A percentile compares a stretch with the other conserved stretches of the same genome.
These are phyloP conservation scores for Penicillium flavigenum DNA, from an alignment of 495 filamentous ascomycete species.

Conservation along the genomic window DNA sequence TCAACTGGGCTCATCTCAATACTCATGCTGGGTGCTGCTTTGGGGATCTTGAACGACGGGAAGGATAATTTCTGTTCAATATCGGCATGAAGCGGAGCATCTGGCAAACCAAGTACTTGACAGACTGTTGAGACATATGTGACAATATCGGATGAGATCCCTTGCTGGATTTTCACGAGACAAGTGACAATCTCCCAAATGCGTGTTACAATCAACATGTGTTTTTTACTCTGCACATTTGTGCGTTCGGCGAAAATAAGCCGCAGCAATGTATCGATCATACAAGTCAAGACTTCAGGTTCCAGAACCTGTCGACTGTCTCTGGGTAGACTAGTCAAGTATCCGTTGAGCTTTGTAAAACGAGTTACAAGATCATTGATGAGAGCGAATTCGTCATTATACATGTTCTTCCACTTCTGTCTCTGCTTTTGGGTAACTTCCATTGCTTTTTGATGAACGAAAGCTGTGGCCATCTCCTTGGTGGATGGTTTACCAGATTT, in stretches of 20 bases:
- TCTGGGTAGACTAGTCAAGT: constrained; percentile 26
- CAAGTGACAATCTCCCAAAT: constrained; percentile 22
- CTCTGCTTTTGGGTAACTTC: neutral
- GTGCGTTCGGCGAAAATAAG: constrained; percentile 13
- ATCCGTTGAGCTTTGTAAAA: neutral
- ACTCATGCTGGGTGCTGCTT: constrained; percentile 13
- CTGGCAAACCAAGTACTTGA: constrained; percentile 25
- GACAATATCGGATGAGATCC: constrained; percentile 27
- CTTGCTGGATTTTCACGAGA: constrained; percentile 21
- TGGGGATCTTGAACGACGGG: constrained; percentile 24
- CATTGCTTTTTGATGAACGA: constrained; percentile 3
- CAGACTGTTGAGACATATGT: constrained; percentile 28
- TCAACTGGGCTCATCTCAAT: constrained; percentile 36
- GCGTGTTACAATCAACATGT: constrained; percentile 5
- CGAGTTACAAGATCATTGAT: constrained; percentile 1
- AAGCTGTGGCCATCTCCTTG: constrained; percentile 2
- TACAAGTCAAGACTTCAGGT: constrained; percentile 47
- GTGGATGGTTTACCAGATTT: neutral
- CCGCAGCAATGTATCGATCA: constrained; percentile 42
- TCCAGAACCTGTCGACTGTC: constrained; percentile 15
- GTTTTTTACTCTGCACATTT: neutral
- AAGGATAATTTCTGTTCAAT: constrained; percentile 34
- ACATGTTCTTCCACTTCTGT: constrained; percentile 3
- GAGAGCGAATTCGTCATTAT: neutral
- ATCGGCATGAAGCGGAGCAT: constrained; percentile 9